Evolutionary conservation across 2,329 filamentous ascomycete species (phyloP), one percentile per base, ranked within the genome.

Genomic region (Colletotrichum brevisporum): DNA sequence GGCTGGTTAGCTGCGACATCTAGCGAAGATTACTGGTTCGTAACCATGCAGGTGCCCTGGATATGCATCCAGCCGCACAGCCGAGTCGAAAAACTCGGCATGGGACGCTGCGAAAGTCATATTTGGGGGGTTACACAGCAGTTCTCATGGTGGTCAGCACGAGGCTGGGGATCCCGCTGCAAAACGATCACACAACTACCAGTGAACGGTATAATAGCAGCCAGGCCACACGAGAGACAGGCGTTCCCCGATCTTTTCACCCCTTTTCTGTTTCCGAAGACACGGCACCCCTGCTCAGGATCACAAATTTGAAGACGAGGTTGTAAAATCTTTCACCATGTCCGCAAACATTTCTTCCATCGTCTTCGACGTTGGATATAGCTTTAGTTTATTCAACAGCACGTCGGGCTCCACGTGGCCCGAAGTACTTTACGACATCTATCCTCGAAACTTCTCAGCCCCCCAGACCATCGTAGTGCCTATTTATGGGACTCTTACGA

Each of bases 1-100:
- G 81, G 82, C 50, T 81, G 79, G 80, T 65, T 21, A 21, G 21
- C 21, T 81, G 8, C 73, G 70, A 12, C 82, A 81, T 58, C 67
- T 81, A 9, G 78, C 80, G 26, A 79, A 76, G 68, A 78, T 81
- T 6, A 43, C 45, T 18, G 36, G 21, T 6, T 21, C 36, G 5
- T 16, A n/a, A 3, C 4, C 6, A n/a, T 43, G 41, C 41, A 4
- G 41, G 41, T n/a, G 41, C 6, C 16, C 5, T n/a, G 13, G 4
- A 10, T 12, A 16, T 59, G 21, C 21, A 36, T 1, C 50, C 56
- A 1, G 24, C 21, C 4, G 15, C n/a, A n/a, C 3, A 50, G n/a
- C 47, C 21, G 9, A 50, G n/a, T n/a, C 16, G n/a, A 24, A 2
- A n/a, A 50, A 50, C 24, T 18, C 10, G 9, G 21, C 9, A 50